A percentile compares a stretch with the other conserved stretches of the same genome.
These are phyloP conservation scores for Schoenoplectus tabernaemontani DNA, from an alignment of 202 grass and related monocot species.

Conservation along the genomic window DNA sequence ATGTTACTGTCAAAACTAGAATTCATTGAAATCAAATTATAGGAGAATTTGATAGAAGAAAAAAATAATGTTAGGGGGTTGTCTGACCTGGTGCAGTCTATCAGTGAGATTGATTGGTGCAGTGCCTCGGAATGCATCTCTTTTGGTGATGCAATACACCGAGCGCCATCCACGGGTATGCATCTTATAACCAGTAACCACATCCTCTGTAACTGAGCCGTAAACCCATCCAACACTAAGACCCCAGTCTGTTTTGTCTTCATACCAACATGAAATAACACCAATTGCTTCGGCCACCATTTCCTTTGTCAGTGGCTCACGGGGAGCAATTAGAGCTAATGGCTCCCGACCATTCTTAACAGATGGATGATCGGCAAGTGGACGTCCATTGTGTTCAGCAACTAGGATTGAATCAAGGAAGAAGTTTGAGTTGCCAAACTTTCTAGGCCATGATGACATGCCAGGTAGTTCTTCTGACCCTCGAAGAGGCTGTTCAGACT, in stretches of 20 bases:
- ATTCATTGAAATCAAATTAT: background rate
- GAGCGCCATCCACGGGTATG: constrained; percentile 30
- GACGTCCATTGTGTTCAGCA: constrained; percentile 23
- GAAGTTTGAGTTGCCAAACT: constrained; percentile 24
- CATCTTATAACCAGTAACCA: constrained; percentile 33
- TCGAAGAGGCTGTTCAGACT: constrained; percentile 5
- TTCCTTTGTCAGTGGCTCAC: constrained; percentile 4
- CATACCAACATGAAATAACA: constrained; percentile 29
- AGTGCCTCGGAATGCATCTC: constrained; percentile 25
- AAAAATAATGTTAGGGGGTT: background rate
- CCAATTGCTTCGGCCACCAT: constrained; percentile 29
- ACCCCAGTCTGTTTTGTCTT: constrained; percentile 34
- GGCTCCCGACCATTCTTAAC: constrained; percentile 25
- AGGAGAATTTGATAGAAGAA: background rate
- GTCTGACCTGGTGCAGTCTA: constrained; percentile 19
- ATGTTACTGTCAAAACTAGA: background rate
- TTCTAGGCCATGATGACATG: constrained; percentile 25
- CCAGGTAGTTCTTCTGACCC: background rate
- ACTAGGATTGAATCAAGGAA: constrained; percentile 25
- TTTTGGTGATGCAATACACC: constrained; percentile 24
- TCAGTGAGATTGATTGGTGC: constrained; percentile 35
- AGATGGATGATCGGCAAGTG: constrained; percentile 24
- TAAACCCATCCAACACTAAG: constrained; percentile 30
- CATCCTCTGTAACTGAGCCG: constrained; percentile 29
- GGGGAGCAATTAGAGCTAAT: constrained; percentile 21